A percentile compares a stretch with the other conserved stretches of the same genome.
Evolutionary conservation across 495 filamentous ascomycete genomes (phyloP).

Genomic region (Aspergillus nanangensis): DNA sequence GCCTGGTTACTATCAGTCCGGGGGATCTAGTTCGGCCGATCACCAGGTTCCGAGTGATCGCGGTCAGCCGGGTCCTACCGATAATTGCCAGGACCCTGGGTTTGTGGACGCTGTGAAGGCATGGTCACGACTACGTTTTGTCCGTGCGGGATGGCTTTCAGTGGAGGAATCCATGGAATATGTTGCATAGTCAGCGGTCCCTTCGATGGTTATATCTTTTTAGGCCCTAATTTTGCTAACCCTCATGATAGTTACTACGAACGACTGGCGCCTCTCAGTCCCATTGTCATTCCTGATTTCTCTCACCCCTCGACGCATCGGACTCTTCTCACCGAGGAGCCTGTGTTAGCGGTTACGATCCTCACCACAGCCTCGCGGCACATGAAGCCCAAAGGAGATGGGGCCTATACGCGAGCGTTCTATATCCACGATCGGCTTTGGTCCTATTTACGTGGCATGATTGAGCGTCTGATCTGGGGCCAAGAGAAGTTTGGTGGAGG

Average conservation of each 20-base stretch:
- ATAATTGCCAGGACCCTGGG: conserved; percentile 26
- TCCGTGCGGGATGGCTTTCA: conserved; percentile 93
- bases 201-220: too few species aligned
- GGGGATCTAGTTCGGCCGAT: conserved; percentile 24
- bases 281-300: conserved; percentile 83
- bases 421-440: conserved; percentile 96
- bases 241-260: conserved; percentile 67
- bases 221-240: conserved; percentile 10
- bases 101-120: conserved; percentile 67
- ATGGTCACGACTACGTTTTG: conserved; percentile 88
- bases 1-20: conserved; percentile 25
- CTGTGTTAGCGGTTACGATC: conserved; percentile 84
- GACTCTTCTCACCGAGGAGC: conserved; percentile 80
- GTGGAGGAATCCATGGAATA: conserved; percentile 89
- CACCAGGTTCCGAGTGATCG: conserved; percentile 25
- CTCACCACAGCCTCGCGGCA: conserved; percentile 89
- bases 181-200: conserved; percentile 88
- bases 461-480: conserved; percentile 90
- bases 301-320: conserved; percentile 67
- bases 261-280: conserved; percentile 84
- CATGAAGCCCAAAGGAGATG: conserved; percentile 70
- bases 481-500: conserved; percentile 91
- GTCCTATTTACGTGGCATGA: conserved; percentile 89
- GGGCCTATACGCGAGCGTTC: conserved; percentile 76
- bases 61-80: conserved; percentile 22